Evolutionary conservation across 345 rosid species (phyloP), one percentile per base, ranked within the genome.

Genomic region (Laguncularia racemosa): DNA sequence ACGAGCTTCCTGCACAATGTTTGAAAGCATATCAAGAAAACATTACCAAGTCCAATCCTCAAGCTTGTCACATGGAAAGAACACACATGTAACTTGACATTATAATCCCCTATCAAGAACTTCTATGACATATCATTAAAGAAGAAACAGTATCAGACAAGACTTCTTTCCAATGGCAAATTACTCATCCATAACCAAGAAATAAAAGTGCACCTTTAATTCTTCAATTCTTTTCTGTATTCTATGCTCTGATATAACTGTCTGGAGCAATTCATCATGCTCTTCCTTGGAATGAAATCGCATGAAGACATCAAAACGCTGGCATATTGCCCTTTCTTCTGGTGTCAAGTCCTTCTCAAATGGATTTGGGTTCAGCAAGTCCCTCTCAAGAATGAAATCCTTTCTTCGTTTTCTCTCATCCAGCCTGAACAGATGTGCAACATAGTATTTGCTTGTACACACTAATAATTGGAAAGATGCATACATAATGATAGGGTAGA

Each of bases 371-470:
- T 79, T 73, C 50, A 93, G 66, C 68, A 93, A 59, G 74, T 83
- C 81, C 70, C 97, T 82, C 73, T 93, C 97, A 49, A 89, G 58
- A 28, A 93, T 84, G 68, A 93, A 93, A 61, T 89, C 96, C 76
- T 93, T 93, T 72, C 97, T 79, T 13, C 77, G 88, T 72, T 93
- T 84, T 78, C 99, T 81, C 74, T 93, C 97, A 63, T 89, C 97
- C 67, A 90, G 92, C 85, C 97, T 93, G 83, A 60, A 33, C 40
- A 33, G 11, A 33, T 1, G 11, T 26, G 40, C 11, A 33, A 33
- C 6, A 33, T 33, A 33, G 7, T 33, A 33, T 33, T 33, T 33
- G 40, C 11, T 33, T 33, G 40, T 10, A 6, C 40, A 33, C 7
- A 10, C 40, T 4, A 10, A 33, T 33, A 33, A 33, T 33, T 33